Conservation (phyloP, 768 basidiomycete species). For the Hygrocybe punicea region DNA sequence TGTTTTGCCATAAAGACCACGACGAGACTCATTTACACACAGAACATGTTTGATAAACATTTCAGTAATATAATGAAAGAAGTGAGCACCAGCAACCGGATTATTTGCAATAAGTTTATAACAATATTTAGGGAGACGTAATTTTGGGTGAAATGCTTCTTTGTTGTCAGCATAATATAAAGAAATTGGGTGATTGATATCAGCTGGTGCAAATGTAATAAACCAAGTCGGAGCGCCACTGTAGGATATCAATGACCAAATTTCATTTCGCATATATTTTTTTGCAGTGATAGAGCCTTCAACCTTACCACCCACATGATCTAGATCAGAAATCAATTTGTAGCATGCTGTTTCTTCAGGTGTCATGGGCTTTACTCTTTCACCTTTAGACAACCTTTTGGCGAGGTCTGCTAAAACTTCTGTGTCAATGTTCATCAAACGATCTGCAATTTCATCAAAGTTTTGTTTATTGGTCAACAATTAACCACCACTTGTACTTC, state of each 20-base stretch:
- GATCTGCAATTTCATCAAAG: constrained; percentile 24
- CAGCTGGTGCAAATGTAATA: constrained; percentile 10
- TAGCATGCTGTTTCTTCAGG: constrained; percentile 32
- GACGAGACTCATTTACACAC: constrained; percentile 14
- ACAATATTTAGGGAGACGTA: constrained; percentile 7
- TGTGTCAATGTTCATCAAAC: constrained; percentile 23
- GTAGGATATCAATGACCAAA: constrained; percentile 15
- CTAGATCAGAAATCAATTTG: constrained; percentile 27
- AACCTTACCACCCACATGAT: constrained; percentile 34
- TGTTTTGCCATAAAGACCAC: constrained; percentile 30
- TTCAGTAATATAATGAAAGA: constrained; percentile 24
- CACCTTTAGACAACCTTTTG: constrained; percentile 20
- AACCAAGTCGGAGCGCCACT: constrained; percentile 7
- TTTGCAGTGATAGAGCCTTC: constrained; percentile 12
- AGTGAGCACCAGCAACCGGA: constrained; percentile 29
- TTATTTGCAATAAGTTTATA: constrained; percentile 25
- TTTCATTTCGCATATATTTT: constrained; percentile 29
- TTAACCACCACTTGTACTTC: constrained; percentile 24
- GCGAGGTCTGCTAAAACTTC: constrained; percentile 19
- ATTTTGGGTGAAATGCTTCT: constrained; percentile 13
- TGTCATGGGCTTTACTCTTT: constrained; percentile 23
- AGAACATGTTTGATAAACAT: constrained; percentile 27
- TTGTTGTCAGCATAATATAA: constrained; percentile 2
- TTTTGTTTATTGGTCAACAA: constrained; percentile 23
- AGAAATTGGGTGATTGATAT: constrained; percentile 3